Evolutionary conservation across 1,284 basidiomycete species (phyloP).

Genomic region (Melampsora americana): DNA sequence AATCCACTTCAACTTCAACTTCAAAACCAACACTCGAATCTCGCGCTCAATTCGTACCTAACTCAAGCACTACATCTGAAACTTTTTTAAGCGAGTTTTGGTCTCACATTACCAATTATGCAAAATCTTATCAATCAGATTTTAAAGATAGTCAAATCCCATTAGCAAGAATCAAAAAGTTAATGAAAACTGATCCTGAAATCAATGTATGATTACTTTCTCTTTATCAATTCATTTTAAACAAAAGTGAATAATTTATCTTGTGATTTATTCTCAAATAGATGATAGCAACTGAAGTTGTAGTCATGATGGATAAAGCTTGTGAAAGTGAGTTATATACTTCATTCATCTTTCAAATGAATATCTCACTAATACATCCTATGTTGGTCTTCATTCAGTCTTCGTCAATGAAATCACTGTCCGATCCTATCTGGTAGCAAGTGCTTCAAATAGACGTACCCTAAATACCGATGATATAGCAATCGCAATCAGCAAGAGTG

Average conservation of each 20-base stretch:
- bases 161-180: slow-evolving; percentile 29
- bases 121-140: slow-evolving; percentile 22
- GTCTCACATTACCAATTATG: slow-evolving; percentile 25
- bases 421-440: slow-evolving; percentile 52
- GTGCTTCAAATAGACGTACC: slow-evolving; percentile 52
- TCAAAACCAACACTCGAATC: not conserved
- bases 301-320: slow-evolving; percentile 53
- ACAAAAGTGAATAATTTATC: not conserved
- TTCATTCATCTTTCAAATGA: not conserved
- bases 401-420: slow-evolving; percentile 54
- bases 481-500: slow-evolving; percentile 51
- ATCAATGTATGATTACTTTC: slow-evolving; percentile 18
- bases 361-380: not conserved
- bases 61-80: slow-evolving; percentile 22
- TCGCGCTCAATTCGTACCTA: slow-evolving; percentile 13
- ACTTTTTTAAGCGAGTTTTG: slow-evolving; percentile 34
- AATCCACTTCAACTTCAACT: slow-evolving; percentile 2
- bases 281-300: slow-evolving; percentile 53
- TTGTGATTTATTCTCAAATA: not conserved
- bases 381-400: slow-evolving; percentile 45
- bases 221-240: not conserved
- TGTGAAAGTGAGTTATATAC: slow-evolving; percentile 50
- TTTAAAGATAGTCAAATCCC: slow-evolving; percentile 37
- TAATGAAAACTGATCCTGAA: slow-evolving; percentile 36
- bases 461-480: slow-evolving; percentile 53